Conservation (phyloP, 164 flowering plant genomes). For the Sextonia rubra region DNA sequence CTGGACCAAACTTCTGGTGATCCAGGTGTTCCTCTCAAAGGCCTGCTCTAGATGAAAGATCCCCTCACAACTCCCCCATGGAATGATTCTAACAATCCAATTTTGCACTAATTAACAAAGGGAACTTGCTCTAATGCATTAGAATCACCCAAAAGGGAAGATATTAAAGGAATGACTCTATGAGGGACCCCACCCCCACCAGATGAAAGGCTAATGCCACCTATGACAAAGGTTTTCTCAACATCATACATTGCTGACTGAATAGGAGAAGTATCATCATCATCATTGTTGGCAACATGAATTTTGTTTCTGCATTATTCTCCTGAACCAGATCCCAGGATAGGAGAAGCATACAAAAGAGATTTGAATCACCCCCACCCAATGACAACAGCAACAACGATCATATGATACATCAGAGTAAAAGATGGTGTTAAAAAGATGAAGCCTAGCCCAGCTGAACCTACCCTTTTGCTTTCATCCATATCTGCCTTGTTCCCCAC, state of each 20-base stretch:
- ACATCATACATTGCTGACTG: neutral
- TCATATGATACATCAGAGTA: neutral
- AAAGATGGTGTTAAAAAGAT: neutral
- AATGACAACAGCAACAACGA: too few species aligned
- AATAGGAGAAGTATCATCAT: too few species aligned
- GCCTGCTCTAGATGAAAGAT: neutral
- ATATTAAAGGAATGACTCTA: neutral
- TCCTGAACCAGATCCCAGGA: too few species aligned
- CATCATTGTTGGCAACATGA: too few species aligned
- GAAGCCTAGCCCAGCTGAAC: neutral
- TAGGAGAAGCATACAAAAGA: too few species aligned
- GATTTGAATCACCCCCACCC: too few species aligned
- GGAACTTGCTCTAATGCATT: neutral
- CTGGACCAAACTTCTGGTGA: neutral
- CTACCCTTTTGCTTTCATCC: conserved; percentile 94
- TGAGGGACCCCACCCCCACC: neutral
- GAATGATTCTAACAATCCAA: neutral
- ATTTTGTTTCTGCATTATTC: too few species aligned
- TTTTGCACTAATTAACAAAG: too few species aligned
- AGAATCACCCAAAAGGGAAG: neutral
- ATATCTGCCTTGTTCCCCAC: conserved; percentile 95
- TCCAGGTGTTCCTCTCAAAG: neutral
- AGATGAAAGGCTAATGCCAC: neutral
- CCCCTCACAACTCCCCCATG: neutral
- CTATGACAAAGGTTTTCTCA: neutral